Conservation (phyloP, 2,329 filamentous ascomycete genomes). For the Podosphaera xanthii region DNA sequence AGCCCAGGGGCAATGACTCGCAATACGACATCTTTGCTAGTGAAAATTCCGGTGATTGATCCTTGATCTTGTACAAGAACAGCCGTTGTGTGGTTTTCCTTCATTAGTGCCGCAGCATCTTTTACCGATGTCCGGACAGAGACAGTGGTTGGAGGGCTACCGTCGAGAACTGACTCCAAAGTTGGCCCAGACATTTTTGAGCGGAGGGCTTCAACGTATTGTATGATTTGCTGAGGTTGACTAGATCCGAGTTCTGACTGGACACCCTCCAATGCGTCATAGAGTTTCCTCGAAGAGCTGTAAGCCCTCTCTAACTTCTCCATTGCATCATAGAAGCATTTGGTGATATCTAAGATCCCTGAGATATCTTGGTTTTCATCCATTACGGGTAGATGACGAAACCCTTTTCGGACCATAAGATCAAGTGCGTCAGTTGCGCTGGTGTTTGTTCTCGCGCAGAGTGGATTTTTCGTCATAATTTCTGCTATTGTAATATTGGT, state of each 20-base stretch:
- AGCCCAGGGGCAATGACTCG: slow-evolving; percentile 93
- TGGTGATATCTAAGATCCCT: slow-evolving; percentile 93
- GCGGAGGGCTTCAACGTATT: slow-evolving; percentile 89
- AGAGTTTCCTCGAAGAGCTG: slow-evolving; percentile 90
- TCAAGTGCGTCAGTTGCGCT: slow-evolving; percentile 94
- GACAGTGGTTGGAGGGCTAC: slow-evolving; percentile 78
- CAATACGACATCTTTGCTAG: slow-evolving; percentile 95
- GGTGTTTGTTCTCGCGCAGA: slow-evolving; percentile 91
- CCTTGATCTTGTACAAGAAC: slow-evolving; percentile 91
- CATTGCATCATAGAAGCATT: slow-evolving; percentile 99
- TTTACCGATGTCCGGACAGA: slow-evolving; percentile 90
- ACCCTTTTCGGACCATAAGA: slow-evolving; percentile 94
- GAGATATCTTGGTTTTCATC: slow-evolving; percentile 99
- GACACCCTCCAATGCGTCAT: slow-evolving; percentile 91
- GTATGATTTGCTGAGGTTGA: slow-evolving; percentile 95
- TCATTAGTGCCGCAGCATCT: slow-evolving; percentile 89
- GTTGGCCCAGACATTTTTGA: slow-evolving; percentile 96
- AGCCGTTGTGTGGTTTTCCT: slow-evolving; percentile 94
- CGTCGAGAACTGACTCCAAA: slow-evolving; percentile 79
- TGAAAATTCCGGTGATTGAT: slow-evolving; percentile 96
- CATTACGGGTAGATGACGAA: slow-evolving; percentile 95
- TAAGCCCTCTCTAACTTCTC: slow-evolving; percentile 97
- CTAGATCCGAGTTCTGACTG: slow-evolving; percentile 90
- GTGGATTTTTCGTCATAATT: slow-evolving; percentile 99
- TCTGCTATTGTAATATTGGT: slow-evolving; percentile 81